Evolutionary conservation across 2,329 filamentous ascomycete genomes (phyloP).

Genomic region (Neopestalotiopsis clavispora): DNA sequence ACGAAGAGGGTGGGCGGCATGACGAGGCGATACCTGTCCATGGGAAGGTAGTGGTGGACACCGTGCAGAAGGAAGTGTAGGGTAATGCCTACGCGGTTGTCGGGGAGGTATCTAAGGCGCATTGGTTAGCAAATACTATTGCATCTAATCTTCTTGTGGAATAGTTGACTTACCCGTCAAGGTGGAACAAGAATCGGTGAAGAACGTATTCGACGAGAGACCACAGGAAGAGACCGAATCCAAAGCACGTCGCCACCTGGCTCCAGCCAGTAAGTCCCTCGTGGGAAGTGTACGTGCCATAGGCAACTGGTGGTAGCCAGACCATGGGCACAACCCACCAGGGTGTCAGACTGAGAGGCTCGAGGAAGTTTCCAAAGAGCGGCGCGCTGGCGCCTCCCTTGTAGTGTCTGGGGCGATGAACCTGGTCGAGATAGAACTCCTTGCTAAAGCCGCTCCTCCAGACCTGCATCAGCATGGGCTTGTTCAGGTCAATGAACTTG

Average conservation of each 20-base stretch:
- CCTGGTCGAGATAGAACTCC: constrained; percentile 95
- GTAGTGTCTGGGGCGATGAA: constrained; percentile 95
- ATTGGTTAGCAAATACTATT: constrained; percentile 33
- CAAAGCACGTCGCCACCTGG: constrained; percentile 65
- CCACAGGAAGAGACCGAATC: constrained; percentile 79
- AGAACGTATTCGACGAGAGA: constrained; percentile 87
- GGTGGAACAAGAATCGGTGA: constrained; percentile 91
- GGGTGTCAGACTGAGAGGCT: constrained; percentile 91
- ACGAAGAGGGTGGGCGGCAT: constrained; percentile 94
- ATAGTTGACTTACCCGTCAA: constrained; percentile 74
- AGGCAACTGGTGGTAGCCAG: constrained; percentile 83
- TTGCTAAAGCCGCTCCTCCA: constrained; percentile 89
- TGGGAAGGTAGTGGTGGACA: constrained; percentile 98
- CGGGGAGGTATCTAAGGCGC: constrained; percentile 74
- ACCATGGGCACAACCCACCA: constrained; percentile 89
- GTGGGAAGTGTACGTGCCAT: constrained; percentile 71
- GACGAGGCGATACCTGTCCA: constrained; percentile 96
- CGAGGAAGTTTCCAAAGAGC: constrained; percentile 96
- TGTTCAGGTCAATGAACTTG: constrained; percentile 91
- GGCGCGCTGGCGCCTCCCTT: constrained; percentile 91
- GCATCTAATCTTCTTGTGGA: neutral
- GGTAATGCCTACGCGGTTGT: constrained; percentile 87
- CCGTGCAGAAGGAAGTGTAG: constrained; percentile 93
- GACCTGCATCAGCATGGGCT: constrained; percentile 84
- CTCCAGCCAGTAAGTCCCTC: constrained; percentile 60